phyloP scores from a whole-genome alignment of 768 basidiomycete genomes.

The Tulasnella sp. region DNA sequence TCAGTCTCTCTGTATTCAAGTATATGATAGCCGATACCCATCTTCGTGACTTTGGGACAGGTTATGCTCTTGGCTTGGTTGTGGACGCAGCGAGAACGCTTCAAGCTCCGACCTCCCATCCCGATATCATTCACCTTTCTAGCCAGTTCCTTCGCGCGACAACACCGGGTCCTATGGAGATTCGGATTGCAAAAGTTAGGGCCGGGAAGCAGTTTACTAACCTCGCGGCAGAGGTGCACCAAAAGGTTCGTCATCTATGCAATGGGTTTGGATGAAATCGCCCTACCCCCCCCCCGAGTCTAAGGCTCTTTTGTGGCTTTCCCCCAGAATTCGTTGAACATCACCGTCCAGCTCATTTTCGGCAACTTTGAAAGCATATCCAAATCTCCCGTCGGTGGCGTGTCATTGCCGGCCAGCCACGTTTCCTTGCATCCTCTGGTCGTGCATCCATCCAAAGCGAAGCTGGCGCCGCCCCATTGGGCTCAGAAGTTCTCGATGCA shows the following conservation, averaged over 20 bases:
- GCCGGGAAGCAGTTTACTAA: neutral
- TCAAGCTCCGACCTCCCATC: neutral
- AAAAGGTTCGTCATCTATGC: neutral
- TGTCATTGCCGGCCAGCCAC: neutral
- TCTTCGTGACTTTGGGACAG: neutral
- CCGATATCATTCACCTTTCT: neutral
- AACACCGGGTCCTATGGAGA: neutral
- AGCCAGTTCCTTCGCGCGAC: slow-evolving; percentile 18
- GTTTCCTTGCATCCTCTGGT: neutral
- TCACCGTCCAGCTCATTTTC: neutral
- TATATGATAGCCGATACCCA: neutral
- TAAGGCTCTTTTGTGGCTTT: too few species aligned
- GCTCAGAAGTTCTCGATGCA: neutral
- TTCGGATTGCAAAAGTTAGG: neutral
- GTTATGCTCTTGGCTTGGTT: neutral
- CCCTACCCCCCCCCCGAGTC: neutral
- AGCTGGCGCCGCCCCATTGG: neutral
- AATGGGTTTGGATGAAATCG: neutral
- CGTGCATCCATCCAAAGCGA: neutral
- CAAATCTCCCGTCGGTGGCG: neutral
- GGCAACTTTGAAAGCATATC: neutral
- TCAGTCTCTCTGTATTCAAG: neutral
- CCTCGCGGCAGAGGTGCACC: neutral
- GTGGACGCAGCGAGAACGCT: neutral
- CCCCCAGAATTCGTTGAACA: neutral